Base-by-base conservation (phyloP, 306 rosid species). In the Gastrolobium bilobum region DNA sequence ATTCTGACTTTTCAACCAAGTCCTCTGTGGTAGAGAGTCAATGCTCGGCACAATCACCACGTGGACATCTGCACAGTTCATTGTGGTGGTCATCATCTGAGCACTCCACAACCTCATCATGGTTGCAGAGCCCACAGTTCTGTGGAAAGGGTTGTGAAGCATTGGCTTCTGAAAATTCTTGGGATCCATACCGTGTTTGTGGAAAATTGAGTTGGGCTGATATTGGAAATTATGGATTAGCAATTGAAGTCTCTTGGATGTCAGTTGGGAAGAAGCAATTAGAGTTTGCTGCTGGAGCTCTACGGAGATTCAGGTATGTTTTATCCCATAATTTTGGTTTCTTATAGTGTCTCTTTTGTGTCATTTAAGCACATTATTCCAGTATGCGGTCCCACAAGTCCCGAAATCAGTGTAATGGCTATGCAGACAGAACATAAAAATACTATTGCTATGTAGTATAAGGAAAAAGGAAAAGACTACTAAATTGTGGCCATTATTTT, bases 171-270 rank as follows among this genome's bases (percentile, higher is more conserved):
- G 87, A 84, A 78, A 91, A 86, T 69, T 81, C 84, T 1, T 87
- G 84, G 38, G 96, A 91, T 86, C 96, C 96, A 60, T 91, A 84
- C 77, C 79, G 79, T 50, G 96, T 91, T 42, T 88, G 88, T 26
- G 91, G 93, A 51, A 91, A 91, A 74, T 75, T 89, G 50, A 89
- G 96, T 56, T 91, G 96, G 93, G 85, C 87, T 0, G 90, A 91
- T 56, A 78, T 86, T 73, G 96, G 96, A 76, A 89, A 75, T 79
- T 91, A 91, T 58, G 87, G 89, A 59, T 82, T 84, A 58, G 91
- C 90, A 20, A 73, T 84, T 75, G 96, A 91, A 84, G 96, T 91
- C 75, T 89, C 96, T 84, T 91, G 96, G 96, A 91, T 91, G 96
- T 91, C 96, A 42, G 96, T 91, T 71, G 96, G 96, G 11, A 89